phyloP scores from a whole-genome alignment of 352 stramenopile genomes.

The Phytophthora boehmeriae region DNA sequence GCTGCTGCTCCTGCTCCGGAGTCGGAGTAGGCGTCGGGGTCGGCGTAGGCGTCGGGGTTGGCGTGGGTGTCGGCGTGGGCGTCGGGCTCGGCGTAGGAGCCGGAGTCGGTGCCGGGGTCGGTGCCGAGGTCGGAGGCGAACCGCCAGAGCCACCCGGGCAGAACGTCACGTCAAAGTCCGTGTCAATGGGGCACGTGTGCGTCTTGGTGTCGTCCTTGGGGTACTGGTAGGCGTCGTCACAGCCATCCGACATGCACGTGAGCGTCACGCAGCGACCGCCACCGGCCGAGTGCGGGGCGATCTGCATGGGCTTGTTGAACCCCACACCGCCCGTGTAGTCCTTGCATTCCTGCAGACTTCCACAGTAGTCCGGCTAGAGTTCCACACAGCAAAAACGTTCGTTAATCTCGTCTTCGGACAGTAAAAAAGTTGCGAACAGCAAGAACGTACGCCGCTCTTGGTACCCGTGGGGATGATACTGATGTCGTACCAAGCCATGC shows the following conservation, averaged over 20 bases:
- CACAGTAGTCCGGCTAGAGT: slow-evolving; percentile 60
- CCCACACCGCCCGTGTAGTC: slow-evolving; percentile 58
- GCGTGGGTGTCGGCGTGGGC: slow-evolving; percentile 39
- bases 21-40: slow-evolving; percentile 14
- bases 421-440: slow-evolving; percentile 8
- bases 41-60: slow-evolving; percentile 31
- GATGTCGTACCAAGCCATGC: slow-evolving; percentile 72
- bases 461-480: slow-evolving; percentile 75
- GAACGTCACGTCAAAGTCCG: slow-evolving; percentile 69
- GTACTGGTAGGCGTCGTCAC: slow-evolving; percentile 63
- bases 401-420: slow-evolving; percentile 8
- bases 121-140: slow-evolving; percentile 30
- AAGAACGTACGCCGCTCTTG: slow-evolving; percentile 58
- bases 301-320: slow-evolving; percentile 76
- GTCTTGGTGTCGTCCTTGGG: slow-evolving; percentile 81
- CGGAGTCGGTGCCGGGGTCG: slow-evolving; percentile 31
- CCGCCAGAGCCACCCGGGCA: slow-evolving; percentile 52
- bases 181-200: slow-evolving; percentile 48
- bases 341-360: slow-evolving; percentile 59
- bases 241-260: slow-evolving; percentile 59
- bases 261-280: slow-evolving; percentile 53
- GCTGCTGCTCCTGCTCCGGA: background rate
- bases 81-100: slow-evolving; percentile 36
- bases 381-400: slow-evolving; percentile 18
- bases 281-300: slow-evolving; percentile 41